phyloP scores from a whole-genome alignment of 148 eudicot genomes.

The Vaccinium macrocarpon region DNA sequence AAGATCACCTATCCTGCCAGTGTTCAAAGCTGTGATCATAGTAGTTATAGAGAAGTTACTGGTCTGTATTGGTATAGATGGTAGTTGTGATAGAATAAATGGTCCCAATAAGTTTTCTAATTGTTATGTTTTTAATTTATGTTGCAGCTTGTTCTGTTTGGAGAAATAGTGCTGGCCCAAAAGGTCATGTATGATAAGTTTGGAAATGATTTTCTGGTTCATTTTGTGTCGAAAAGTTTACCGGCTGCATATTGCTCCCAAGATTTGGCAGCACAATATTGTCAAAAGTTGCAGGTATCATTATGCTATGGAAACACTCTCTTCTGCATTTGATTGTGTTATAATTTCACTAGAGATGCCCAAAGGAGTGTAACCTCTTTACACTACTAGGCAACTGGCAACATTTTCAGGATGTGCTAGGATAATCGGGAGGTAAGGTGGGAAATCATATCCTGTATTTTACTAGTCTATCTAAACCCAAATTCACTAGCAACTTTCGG shows the following conservation, averaged over 20 bases:
- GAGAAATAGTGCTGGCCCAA: conserved; percentile 85
- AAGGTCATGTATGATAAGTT: conserved; percentile 94
- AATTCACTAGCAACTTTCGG: not conserved
- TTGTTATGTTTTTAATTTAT: conserved; percentile 7
- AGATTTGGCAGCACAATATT: conserved; percentile 82
- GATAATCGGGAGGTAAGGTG: not conserved
- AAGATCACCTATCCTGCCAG: conserved; percentile 2
- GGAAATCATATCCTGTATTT: not conserved
- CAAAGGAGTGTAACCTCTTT: not conserved
- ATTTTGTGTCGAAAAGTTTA: conserved; percentile 67
- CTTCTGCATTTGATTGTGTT: not conserved
- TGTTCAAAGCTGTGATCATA: not conserved
- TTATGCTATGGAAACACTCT: not conserved
- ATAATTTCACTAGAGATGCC: not conserved
- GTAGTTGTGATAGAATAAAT: not conserved
- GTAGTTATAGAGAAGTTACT: not conserved
- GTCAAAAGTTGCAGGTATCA: conserved; percentile 84
- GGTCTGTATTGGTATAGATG: conserved; percentile 3
- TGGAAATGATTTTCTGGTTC: conserved; percentile 72
- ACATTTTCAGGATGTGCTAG: not conserved
- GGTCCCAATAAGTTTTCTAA: not conserved
- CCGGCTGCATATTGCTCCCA: conserved; percentile 72
- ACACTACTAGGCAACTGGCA: not conserved
- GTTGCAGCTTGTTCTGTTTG: conserved; percentile 69
- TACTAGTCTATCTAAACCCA: not conserved